Base-by-base conservation (phyloP, 345 rosid genomes). In the Raphanus sativus region DNA sequence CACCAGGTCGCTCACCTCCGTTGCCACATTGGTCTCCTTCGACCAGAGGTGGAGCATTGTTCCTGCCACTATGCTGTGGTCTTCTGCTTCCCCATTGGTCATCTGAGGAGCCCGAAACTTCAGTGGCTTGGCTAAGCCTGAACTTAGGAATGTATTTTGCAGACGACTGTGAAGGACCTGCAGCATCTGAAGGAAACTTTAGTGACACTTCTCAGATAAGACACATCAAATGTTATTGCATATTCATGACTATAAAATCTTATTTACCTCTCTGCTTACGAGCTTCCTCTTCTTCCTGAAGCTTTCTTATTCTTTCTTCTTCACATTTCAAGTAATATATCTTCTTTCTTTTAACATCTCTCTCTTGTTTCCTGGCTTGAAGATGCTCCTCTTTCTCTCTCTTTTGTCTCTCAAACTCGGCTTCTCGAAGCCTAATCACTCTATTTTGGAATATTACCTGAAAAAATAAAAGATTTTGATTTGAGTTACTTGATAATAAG, bases 251-350 rank as follows among this genome's bases (percentile, higher is more conserved):
- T 33, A 33, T 1, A 33, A 34, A 13, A n/a, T 7, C 16, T 25
- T 21, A 59, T 76, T 26, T 70, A 92, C 97, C 97, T 90, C 87
- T 87, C 11, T 4, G 88, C 77, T 87, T 88, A 56, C 90, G 88
- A 72, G 94, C 91, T 87, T 94, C 98, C 62, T 94, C 98, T 83
- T 92, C 98, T 83, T 92, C 94, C 62, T 13, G 87, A 71, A 81
- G 74, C 85, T 80, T 90, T n/a, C 63, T 86, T 55, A 87, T 77
- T 70, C 87, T 87, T 74, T 86, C 96, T 80, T 89, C 89, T 80
- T 94, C 97, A 61, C 86, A 69, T 12, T 32, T 86, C 82, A 90
- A 82, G 74, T 77, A 90, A 79, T 82, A 88, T 62, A 89, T 77
- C 74, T 83, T 87, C 89, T 89, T 89, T 78, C 97, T 88, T 86